These are phyloP conservation scores for Lentinula sp. DNA, from an alignment of 768 basidiomycete species.

Conservation along the genomic window DNA sequence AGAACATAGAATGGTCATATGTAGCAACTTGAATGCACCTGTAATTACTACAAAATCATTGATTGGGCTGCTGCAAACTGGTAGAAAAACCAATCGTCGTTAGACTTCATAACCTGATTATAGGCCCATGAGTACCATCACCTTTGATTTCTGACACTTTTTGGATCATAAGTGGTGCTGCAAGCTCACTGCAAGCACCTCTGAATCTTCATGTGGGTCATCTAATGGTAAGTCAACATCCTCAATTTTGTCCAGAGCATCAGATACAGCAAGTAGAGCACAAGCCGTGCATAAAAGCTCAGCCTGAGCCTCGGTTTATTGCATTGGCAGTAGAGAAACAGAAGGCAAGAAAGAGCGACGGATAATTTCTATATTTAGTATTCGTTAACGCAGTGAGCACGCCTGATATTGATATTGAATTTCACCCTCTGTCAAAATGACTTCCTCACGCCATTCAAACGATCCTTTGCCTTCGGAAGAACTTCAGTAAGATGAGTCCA, in stretches of 20 bases:
- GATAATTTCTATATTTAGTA: too few relatives aligned
- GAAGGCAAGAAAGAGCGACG: not conserved
- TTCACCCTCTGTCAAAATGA: too few relatives aligned
- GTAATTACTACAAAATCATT: constrained; percentile 7
- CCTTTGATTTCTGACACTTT: not conserved
- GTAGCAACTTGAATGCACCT: constrained; percentile 1
- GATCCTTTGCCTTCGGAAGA: too few relatives aligned
- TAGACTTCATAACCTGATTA: constrained; percentile 9
- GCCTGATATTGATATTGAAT: too few relatives aligned
- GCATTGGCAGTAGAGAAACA: not conserved
- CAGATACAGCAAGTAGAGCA: not conserved
- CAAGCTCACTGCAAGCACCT: not conserved
- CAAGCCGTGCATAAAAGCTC: not conserved
- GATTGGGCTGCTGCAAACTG: constrained; percentile 8
- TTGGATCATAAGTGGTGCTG: not conserved
- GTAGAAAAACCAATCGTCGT: constrained; percentile 11
- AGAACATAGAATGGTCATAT: not conserved
- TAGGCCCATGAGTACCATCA: constrained; percentile 7
- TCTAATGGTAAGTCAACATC: not conserved
- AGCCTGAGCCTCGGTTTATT: not conserved
- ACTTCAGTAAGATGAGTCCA: too few relatives aligned
- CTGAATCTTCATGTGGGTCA: not conserved
- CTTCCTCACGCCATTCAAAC: too few relatives aligned
- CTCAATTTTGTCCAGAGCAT: not conserved
- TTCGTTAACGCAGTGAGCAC: too few relatives aligned